Conservation (phyloP, 179 eudicot species). For the Kewa caespitosa region DNA sequence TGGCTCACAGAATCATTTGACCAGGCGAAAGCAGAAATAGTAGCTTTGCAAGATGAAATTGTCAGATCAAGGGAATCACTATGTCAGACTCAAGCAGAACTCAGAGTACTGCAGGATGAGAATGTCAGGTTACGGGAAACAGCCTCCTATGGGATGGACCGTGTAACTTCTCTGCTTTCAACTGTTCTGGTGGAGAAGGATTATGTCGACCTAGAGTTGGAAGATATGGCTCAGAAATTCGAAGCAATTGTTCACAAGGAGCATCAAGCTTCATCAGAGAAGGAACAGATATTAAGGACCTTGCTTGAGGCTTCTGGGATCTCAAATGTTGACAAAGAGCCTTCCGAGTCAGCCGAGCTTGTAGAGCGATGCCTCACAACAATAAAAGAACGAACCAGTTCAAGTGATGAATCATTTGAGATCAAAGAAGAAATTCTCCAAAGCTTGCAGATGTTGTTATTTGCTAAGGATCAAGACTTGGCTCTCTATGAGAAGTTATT, state of each 20-base stretch:
- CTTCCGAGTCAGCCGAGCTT: conserved; percentile 41
- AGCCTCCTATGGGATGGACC: conserved; percentile 52
- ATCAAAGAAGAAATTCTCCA: conserved; percentile 44
- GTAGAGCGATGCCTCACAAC: conserved; percentile 56
- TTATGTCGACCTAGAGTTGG: conserved; percentile 53
- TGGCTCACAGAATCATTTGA: conserved; percentile 70
- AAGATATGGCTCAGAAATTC: conserved; percentile 46
- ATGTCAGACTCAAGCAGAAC: conserved; percentile 45
- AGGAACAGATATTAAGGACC: conserved; percentile 47
- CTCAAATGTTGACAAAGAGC: conserved; percentile 31
- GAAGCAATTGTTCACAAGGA: conserved; percentile 46
- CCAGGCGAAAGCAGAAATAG: conserved; percentile 49
- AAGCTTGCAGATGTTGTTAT: conserved; percentile 57
- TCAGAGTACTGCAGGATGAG: conserved; percentile 47
- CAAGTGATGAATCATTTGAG: conserved; percentile 38
- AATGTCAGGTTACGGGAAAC: conserved; percentile 42
- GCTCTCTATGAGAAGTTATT: conserved; percentile 49
- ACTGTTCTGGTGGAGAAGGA: conserved; percentile 59
- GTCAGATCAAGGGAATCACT: conserved; percentile 40
- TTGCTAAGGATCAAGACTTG: conserved; percentile 57
- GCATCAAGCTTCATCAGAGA: conserved; percentile 53
- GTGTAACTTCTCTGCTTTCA: conserved; percentile 47
- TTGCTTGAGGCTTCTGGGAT: conserved; percentile 65
- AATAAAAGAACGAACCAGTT: conserved; percentile 43
- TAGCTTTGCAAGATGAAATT: conserved; percentile 51